Evolutionary conservation across 108 stramenopile species (phyloP), one percentile per base, ranked within the genome.

Genomic region (Cyclotella choctawhatcheeana): DNA sequence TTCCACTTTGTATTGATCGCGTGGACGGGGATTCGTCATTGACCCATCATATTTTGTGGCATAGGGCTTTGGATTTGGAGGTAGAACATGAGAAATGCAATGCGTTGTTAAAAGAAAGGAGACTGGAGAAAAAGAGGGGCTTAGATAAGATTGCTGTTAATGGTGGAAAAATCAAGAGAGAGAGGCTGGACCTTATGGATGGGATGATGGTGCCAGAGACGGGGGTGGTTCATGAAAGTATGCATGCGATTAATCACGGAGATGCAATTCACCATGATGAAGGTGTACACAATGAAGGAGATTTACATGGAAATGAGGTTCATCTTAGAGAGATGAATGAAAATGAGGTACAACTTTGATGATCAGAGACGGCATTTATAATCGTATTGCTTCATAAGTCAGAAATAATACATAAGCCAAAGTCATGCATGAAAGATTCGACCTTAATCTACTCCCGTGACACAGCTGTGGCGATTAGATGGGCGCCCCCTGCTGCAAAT

Each of bases 401-500:
- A n/a, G n/a, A n/a, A n/a, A n/a, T n/a, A n/a, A n/a, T n/a, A n/a
- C n/a, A n/a, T n/a, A n/a, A n/a, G n/a, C n/a, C 37, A 40, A 6
- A 8, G 37, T 40, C 12, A 12, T 6, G 8, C 37, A 8, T 40
- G 37, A 40, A 40, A 40, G 37, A 40, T 40, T 40, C 12, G 12
- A 40, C 37, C 37, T 8, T 12, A 12, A 40, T 40, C 12, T 40
- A 48, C 8, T n/a, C 12, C 4, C 4, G 12, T 56, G 14, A 56
- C 29, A 56, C 29, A 10, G 10, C 30, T 68, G 66, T 73, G 12
- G 74, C 56, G 12, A 88, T 67, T 20, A 71, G 34, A 37, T 88
- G 88, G 31, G 79, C 84, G 30, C 88, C 88, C 33, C 88, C 88
- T 48, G 88, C 85, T 1, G 84, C 64, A 30, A 79, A 73, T 16